These are phyloP conservation scores for Cucurbita pepo DNA, from an alignment of 306 rosid genomes.

Conservation along the genomic window DNA sequence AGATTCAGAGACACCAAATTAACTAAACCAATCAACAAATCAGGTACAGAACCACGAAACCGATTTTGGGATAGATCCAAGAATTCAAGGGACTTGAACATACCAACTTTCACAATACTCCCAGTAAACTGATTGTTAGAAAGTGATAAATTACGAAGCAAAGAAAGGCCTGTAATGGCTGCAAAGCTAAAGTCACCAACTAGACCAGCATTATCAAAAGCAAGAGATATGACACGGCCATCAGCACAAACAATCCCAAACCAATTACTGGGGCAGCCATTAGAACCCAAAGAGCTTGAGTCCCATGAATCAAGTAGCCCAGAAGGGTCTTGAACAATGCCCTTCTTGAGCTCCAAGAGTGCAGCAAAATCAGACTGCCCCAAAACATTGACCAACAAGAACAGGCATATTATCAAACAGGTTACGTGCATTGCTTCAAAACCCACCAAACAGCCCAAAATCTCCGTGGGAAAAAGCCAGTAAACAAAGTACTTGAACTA, in stretches of 20 bases:
- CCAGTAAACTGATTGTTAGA: constrained; percentile 59
- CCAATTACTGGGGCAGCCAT: constrained; percentile 68
- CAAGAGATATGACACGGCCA: constrained; percentile 44
- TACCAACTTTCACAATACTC: constrained; percentile 21
- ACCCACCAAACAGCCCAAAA: constrained; percentile 19
- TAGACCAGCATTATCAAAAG: constrained; percentile 40
- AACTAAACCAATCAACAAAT: constrained; percentile 18
- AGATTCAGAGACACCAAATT: constrained; percentile 39
- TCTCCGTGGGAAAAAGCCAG: neutral
- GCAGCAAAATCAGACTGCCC: constrained; percentile 54
- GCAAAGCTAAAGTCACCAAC: constrained; percentile 45
- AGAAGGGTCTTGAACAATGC: constrained; percentile 44
- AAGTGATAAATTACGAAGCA: constrained; percentile 47
- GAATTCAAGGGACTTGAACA: constrained; percentile 29
- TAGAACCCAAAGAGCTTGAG: constrained; percentile 41
- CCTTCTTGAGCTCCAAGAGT: constrained; percentile 46
- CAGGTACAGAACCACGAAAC: constrained; percentile 32
- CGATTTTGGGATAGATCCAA: constrained; percentile 53
- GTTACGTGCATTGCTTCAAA: constrained; percentile 50
- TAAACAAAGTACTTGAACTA: neutral
- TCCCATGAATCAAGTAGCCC: constrained; percentile 56
- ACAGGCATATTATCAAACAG: constrained; percentile 29
- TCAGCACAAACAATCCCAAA: constrained; percentile 36
- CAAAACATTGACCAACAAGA: constrained; percentile 22
- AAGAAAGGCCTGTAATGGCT: constrained; percentile 37